phyloP scores from a whole-genome alignment of 352 stramenopile species.

The Globisporangium rhizosaccharum region DNA sequence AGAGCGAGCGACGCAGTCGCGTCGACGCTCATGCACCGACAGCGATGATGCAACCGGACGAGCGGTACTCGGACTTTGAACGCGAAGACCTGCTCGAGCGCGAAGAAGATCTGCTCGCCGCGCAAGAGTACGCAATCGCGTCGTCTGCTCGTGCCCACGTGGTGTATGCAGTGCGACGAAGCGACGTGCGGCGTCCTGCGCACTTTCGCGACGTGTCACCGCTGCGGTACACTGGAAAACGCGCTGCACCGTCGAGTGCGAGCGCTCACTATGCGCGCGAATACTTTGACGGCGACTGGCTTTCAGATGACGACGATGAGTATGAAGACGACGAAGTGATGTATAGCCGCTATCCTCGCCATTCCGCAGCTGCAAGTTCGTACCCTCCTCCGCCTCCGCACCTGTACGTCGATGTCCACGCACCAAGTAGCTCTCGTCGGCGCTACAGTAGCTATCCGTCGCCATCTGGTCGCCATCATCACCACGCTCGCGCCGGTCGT shows the following conservation, averaged over 20 bases:
- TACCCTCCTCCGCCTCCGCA: background rate
- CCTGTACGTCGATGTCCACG: conserved; percentile 2
- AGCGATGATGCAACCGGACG: background rate
- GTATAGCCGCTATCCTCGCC: conserved; percentile 9
- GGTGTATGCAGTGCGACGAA: conserved; percentile 5
- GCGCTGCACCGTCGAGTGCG: background rate
- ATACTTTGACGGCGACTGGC: conserved; percentile 11
- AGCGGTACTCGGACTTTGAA: conserved; percentile 7
- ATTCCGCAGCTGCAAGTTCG: background rate
- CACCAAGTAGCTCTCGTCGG: background rate
- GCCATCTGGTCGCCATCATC: background rate
- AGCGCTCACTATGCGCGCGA: background rate
- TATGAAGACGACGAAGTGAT: conserved; percentile 10
- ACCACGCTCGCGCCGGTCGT: background rate
- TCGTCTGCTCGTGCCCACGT: background rate
- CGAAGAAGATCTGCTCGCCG: conserved; percentile 10
- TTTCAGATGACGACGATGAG: conserved; percentile 11
- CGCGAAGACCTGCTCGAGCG: conserved; percentile 9
- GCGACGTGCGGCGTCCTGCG: background rate
- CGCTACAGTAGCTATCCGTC: conserved; percentile 4
- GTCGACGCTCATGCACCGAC: background rate
- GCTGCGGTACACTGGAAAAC: conserved; percentile 3
- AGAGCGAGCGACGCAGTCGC: background rate
- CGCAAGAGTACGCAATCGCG: conserved; percentile 6
- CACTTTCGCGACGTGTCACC: conserved; percentile 7